phyloP scores from a whole-genome alignment of 176 grass and related monocot species.

The Avena atlantica region DNA sequence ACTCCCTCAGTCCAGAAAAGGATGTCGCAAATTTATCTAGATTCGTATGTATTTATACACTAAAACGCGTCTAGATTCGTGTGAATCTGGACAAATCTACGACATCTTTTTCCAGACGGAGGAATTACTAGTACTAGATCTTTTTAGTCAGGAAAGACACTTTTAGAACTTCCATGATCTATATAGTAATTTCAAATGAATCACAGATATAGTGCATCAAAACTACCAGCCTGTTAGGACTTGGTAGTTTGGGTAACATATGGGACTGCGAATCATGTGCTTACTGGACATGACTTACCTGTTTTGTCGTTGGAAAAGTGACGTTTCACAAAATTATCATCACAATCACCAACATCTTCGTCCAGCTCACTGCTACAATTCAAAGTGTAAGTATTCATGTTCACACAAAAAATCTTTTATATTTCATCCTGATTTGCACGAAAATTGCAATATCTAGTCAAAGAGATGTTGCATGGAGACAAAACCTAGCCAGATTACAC shows the following conservation, averaged over 20 bases:
- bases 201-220: not conserved
- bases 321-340: conserved; percentile 44
- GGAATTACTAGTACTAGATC: not conserved
- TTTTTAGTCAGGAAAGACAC: conserved; percentile 8
- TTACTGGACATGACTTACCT: conserved; percentile 37
- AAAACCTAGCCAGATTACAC: not conserved
- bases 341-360: conserved; percentile 44
- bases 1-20: not conserved
- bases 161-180: conserved; percentile 14
- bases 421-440: not conserved
- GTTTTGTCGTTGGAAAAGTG: conserved; percentile 44
- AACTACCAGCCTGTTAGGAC: not conserved
- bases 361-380: conserved; percentile 44
- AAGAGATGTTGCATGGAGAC: too few species aligned
- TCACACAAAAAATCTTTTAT: not conserved
- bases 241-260: not conserved
- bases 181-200: not conserved
- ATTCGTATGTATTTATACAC: too few species aligned
- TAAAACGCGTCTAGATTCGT: too few species aligned
- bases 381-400: conserved; percentile 18
- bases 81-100: too few species aligned
- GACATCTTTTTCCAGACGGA: too few species aligned
- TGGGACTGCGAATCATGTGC: not conserved
- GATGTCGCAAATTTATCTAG: too few species aligned
- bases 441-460: not conserved